Evolutionary conservation across 2,329 filamentous ascomycete genomes (phyloP), one percentile per base, ranked within the genome.

Genomic region (Tolypocladium tropicale): DNA sequence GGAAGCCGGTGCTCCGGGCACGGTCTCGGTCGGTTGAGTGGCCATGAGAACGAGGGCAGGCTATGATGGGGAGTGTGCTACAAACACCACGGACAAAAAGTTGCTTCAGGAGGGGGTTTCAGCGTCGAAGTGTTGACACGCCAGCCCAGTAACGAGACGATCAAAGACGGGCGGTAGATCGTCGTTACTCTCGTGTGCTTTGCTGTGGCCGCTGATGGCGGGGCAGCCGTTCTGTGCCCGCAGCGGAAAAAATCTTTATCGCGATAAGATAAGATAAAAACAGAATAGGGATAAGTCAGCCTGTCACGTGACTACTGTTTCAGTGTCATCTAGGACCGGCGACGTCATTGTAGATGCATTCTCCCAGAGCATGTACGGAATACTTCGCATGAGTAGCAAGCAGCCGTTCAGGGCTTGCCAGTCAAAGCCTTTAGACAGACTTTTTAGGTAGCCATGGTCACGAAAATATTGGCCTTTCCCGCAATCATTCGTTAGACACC

Each of bases 1-100:
- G 54, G 56, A 21, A 14, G 53, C 55, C 32, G 60, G 50, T 32
- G 58, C 58, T 43, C 50, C 34, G 52, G 55, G 41, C 52, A 33
- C 52, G 21, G 61, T 54, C 39, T 59, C 59, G 12, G 55, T 34
- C 25, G 41, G 52, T 33, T 49, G 28, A 10, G 28, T 46, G 37
- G 52, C 52, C 52, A 53, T 53, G 34, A 33, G 28, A 14, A 9
- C 18, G 18, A 33, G 46, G 28, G n/a, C 28, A 32, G 9, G 46
- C 43, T 9, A 49, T 30, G 18, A 18, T 4, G 28, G 14, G 12
- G 18, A 33, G 4, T 30, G n/a, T n/a, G n/a, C n/a, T n/a, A n/a
- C n/a, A n/a, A n/a, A n/a, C n/a, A n/a, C n/a, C n/a, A n/a, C n/a
- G n/a, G n/a, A n/a, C n/a, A n/a, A n/a, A n/a, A n/a, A n/a, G n/a